A percentile compares a stretch with the other conserved stretches of the same genome.
Conservation (phyloP, 2,329 filamentous ascomycete genomes). For the Paradendryphiella salina region DNA sequence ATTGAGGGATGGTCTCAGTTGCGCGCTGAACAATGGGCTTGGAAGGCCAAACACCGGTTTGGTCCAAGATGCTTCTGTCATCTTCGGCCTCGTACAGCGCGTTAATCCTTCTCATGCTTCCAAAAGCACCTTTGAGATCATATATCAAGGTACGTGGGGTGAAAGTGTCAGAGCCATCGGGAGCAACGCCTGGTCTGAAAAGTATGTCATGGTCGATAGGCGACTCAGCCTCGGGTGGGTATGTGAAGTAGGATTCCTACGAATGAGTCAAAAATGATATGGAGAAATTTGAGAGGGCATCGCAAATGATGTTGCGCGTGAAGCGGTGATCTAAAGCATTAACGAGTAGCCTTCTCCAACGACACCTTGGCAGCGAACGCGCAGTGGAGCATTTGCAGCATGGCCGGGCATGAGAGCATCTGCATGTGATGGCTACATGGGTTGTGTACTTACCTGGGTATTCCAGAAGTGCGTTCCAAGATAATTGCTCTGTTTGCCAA, state of each 20-base stretch:
- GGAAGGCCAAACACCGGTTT: slow-evolving; percentile 40
- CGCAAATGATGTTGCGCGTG: background rate
- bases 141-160: slow-evolving; percentile 91
- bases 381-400: background rate
- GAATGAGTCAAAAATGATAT: background rate
- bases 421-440: background rate
- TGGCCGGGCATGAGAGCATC: background rate
- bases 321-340: background rate
- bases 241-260: slow-evolving; percentile 97
- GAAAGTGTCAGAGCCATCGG: slow-evolving; percentile 86
- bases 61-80: slow-evolving; percentile 35
- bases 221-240: slow-evolving; percentile 66
- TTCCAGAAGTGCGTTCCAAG: slow-evolving; percentile 98
- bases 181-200: slow-evolving; percentile 80
- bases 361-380: background rate
- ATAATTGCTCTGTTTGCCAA: slow-evolving; percentile 92
- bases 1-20: slow-evolving; percentile 65
- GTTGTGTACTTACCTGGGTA: slow-evolving; percentile 64
- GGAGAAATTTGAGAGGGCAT: background rate
- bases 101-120: slow-evolving; percentile 83
- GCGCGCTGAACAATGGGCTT: slow-evolving; percentile 64
- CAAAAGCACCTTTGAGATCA: slow-evolving; percentile 92
- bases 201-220: slow-evolving; percentile 82
- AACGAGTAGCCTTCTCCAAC: background rate
- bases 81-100: slow-evolving; percentile 73